These are phyloP conservation scores for Cucumis melo DNA, from an alignment of 306 rosid species.

Conservation along the genomic window DNA sequence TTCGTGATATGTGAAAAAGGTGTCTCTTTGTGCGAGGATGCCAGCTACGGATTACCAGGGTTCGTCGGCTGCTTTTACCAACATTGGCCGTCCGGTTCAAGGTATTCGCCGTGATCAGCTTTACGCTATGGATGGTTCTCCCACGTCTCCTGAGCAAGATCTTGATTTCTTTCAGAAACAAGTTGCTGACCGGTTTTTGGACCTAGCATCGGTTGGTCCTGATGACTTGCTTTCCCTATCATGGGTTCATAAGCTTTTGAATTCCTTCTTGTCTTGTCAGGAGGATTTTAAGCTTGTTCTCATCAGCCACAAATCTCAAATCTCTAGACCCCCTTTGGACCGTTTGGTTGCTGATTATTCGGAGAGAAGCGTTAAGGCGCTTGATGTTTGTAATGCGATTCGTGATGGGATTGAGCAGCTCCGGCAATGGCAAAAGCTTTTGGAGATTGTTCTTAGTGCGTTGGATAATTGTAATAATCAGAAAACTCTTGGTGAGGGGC, in stretches of 20 bases:
- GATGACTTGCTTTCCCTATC: slow-evolving; percentile 49
- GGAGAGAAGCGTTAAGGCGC: slow-evolving; percentile 68
- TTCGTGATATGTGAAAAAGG: background rate
- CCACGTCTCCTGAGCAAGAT: slow-evolving; percentile 19
- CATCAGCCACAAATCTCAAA: slow-evolving; percentile 15
- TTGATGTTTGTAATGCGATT: slow-evolving; percentile 81
- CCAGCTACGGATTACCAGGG: slow-evolving; percentile 51
- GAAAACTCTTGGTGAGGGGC: slow-evolving; percentile 56
- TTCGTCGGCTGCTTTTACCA: slow-evolving; percentile 32
- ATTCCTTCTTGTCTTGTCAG: slow-evolving; percentile 49
- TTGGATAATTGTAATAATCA: slow-evolving; percentile 33
- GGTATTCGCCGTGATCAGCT: slow-evolving; percentile 27
- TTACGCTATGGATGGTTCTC: slow-evolving; percentile 40
- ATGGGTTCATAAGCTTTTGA: slow-evolving; percentile 64
- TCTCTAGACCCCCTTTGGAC: slow-evolving; percentile 36
- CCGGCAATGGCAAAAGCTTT: slow-evolving; percentile 60
- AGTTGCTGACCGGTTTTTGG: slow-evolving; percentile 34
- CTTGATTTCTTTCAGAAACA: slow-evolving; percentile 53
- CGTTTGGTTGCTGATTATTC: slow-evolving; percentile 58
- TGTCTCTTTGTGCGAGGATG: slow-evolving; percentile 31
- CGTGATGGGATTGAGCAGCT: slow-evolving; percentile 86
- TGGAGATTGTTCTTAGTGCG: slow-evolving; percentile 63
- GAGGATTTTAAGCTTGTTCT: slow-evolving; percentile 51
- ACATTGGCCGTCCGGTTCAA: background rate
- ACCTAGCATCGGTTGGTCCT: slow-evolving; percentile 23